Evolutionary conservation across 768 basidiomycete species (phyloP), one percentile per base, ranked within the genome.

Genomic region (Mycena polygramma): DNA sequence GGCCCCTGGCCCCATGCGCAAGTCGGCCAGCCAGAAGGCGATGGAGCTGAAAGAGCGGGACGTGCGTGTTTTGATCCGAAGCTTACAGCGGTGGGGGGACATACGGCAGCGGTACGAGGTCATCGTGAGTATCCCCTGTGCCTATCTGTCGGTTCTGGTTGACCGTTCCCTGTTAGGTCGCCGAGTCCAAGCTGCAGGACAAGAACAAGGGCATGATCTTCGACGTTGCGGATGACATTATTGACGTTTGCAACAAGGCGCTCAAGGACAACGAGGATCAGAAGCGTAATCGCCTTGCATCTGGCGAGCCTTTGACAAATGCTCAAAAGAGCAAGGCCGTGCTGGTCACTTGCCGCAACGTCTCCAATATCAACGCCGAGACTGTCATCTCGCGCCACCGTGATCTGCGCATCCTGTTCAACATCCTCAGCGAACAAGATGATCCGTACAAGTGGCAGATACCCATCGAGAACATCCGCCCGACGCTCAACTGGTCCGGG

Each of bases 1-100:
- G 76, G 83, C 81, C 4, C 90, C 92, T 22, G 88, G 89, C 41
- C 88, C 91, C 6, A 90, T 91, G 67, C 88, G 97, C 75, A 98
- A 99, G 85, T 92, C 93, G 6, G 94, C 95, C 5, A 94, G 92
- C 61, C 96, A 98, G 83, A 95, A 95, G 78, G 92, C 97, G 20
- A 93, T 98, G 91, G 96, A 98, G 79, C 85, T 99, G 70, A 99
- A 97, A 83, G 97, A 99, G 79, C 91, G 98, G 52, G 98, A 99
- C 79, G 91, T 99, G 35, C 95, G 98, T 66, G 96, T 96, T 46
- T 86, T 99, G 41, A 94, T 98, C 63, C 89, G 97, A 72, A 97
- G 96, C 78, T 84, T 99, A 75, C 96, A 98, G 77, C 92, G 96
- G 68, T 99, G 98, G 96, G 98, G 98, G 46, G 97, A 99, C 80